Conservation (phyloP, 163 green algal species). For the Scenedesmus sp. region DNA sequence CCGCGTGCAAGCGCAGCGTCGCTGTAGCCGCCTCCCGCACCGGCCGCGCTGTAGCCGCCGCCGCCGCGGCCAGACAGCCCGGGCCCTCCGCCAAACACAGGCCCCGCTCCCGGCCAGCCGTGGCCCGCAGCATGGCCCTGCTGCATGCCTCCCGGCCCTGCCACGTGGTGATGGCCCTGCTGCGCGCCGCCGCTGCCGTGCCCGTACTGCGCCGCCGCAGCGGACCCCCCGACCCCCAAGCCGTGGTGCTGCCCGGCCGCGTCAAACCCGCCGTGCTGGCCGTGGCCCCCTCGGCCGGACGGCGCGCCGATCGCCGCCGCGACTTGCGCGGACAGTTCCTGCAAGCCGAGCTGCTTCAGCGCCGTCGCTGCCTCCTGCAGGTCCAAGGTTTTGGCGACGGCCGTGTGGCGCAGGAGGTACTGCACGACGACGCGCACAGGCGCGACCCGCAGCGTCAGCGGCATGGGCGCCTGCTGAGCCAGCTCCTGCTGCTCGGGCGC, state of each 20-base stretch:
- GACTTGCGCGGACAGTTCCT: background rate
- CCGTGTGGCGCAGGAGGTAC: conserved; percentile 21
- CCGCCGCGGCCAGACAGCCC: background rate
- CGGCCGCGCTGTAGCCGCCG: background rate
- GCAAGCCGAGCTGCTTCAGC: conserved; percentile 39
- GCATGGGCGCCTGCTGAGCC: background rate
- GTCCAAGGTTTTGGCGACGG: conserved; percentile 42
- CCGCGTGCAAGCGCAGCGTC: background rate
- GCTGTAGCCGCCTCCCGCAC: background rate
- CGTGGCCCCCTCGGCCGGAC: background rate
- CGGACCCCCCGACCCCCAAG: background rate
- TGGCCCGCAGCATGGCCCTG: conserved; percentile 30
- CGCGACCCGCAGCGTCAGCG: background rate
- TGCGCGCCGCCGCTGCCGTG: conserved; percentile 13
- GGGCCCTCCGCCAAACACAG: background rate
- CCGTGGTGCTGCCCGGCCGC: background rate
- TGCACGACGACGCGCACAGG: background rate
- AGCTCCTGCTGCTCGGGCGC: background rate
- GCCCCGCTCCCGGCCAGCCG: background rate
- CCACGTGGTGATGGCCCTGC: background rate
- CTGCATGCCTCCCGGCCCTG: background rate
- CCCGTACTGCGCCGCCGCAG: background rate
- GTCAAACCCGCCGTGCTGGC: background rate
- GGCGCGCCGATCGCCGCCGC: background rate
- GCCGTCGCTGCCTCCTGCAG: conserved; percentile 48